Evolutionary conservation across 1,284 basidiomycete genomes (phyloP), one percentile per base, ranked within the genome.

Genomic region (Ceratobasidium sp.): DNA sequence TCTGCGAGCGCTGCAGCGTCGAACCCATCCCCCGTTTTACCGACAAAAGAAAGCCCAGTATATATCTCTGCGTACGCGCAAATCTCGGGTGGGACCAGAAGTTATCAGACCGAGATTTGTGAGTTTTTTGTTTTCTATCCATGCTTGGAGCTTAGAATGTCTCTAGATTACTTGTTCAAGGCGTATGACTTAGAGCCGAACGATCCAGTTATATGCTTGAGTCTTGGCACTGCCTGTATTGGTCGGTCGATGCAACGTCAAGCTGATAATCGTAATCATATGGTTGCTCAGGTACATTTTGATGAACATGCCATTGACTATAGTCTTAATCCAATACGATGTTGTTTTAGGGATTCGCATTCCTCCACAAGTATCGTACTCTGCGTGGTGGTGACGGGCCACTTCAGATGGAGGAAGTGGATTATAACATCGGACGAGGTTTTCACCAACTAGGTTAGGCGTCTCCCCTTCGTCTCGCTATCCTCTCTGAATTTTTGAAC

Each of bases 231-330:
- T 52, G 92, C 95, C 0, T 98, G 94, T 61, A 87, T 97, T 48
- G 94, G 95, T 10, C 90, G 97, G 50, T 93, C 96, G 0, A 95
- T 96, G 91, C 95, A 97, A 81, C 90, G 97, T 12, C 96, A 98
- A 83, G 92, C 94, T 6, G 97, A 99, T 85, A 99, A 99, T 83
- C 86, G 96, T 64, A 94, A 98, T 82, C 95, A 97, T 83, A 89
- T 95, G 70, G 88, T 96, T 64, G 87, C 91, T 33, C 93, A 95
- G 86, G 93, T 93, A 65, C 64, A 54, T 69, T 15, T 15, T 68
- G n/a, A 23, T 50, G 44, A 54, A 56, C 67, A 64, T 64, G 44
- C n/a, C 52, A 40, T 48, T 40, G 13, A 42, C 67, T 26, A 67
- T 57, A 28, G 61, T n/a, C 48, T 77, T 17, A 54, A 70, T 17